phyloP scores from a whole-genome alignment of 2,329 filamentous ascomycete genomes.

The Beauveria sp. region DNA sequence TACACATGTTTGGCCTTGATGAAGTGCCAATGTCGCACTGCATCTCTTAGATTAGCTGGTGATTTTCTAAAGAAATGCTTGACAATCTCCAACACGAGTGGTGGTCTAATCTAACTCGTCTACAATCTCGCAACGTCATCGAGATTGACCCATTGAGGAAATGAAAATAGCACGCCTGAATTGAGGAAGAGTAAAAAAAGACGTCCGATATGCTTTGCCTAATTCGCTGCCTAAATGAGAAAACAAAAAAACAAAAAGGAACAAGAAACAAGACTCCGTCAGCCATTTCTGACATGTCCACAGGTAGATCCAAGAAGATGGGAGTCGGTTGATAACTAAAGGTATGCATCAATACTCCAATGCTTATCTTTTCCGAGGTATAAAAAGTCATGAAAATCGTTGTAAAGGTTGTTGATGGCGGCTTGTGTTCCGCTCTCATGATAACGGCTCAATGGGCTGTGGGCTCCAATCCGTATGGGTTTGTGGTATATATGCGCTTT shows the following conservation, averaged over 20 bases:
- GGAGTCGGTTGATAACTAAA: neutral
- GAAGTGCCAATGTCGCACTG: too few relatives aligned
- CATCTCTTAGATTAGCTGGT: too few relatives aligned
- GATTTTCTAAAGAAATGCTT: too few relatives aligned
- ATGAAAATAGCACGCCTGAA: neutral
- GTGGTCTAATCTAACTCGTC: too few relatives aligned
- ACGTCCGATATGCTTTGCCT: neutral
- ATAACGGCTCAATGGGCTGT: neutral
- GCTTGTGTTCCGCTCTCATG: neutral
- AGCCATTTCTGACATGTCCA: neutral
- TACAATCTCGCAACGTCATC: neutral
- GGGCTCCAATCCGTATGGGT: neutral
- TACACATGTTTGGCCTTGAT: too few relatives aligned
- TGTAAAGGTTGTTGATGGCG: neutral
- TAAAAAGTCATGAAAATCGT: slow-evolving; percentile 7
- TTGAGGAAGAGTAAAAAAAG: too few relatives aligned
- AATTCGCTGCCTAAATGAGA: neutral
- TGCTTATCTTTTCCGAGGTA: slow-evolving; percentile 2
- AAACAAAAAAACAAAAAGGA: neutral
- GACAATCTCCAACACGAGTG: too few relatives aligned
- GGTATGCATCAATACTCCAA: neutral
- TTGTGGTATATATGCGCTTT: neutral
- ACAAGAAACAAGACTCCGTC: neutral
- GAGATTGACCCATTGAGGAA: neutral
- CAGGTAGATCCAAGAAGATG: neutral